Conservation (phyloP, 2,329 filamentous ascomycete species). For the Lachnellula hyalina region DNA sequence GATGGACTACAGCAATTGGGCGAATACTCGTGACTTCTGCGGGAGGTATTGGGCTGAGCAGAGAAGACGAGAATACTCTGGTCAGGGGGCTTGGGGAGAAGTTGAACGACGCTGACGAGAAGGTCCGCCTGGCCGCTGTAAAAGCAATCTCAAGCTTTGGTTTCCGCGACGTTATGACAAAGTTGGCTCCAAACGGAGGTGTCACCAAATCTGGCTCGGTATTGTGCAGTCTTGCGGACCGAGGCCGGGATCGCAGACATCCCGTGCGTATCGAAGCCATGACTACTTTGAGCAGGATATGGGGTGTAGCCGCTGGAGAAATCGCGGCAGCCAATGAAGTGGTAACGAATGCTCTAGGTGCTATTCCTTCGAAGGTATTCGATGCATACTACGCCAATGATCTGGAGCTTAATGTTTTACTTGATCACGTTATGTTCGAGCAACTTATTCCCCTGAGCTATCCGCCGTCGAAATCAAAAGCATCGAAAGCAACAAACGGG, state of each 20-base stretch:
- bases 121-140: conserved; percentile 83
- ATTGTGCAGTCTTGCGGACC: conserved; percentile 75
- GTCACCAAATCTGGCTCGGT: conserved; percentile 73
- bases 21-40: conserved; percentile 88
- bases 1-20: conserved; percentile 80
- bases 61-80: conserved; percentile 72
- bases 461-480: conserved; percentile 62
- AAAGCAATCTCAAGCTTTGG: conserved; percentile 76
- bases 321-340: conserved; percentile 77
- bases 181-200: conserved; percentile 71
- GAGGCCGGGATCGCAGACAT: conserved; percentile 80
- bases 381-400: conserved; percentile 90
- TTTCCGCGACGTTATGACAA: conserved; percentile 74
- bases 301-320: conserved; percentile 88
- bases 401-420: conserved; percentile 72
- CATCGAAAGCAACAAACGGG: conserved; percentile 56
- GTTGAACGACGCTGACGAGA: conserved; percentile 83
- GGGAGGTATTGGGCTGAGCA: conserved; percentile 80
- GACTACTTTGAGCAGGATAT: conserved; percentile 76
- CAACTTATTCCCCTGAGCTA: conserved; percentile 85
- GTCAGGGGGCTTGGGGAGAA: conserved; percentile 72
- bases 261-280: conserved; percentile 82
- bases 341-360: conserved; percentile 68
- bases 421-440: conserved; percentile 83
- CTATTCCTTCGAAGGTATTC: conserved; percentile 79